Percentiles rank a stretch among this genome's conserved stretches.
phyloP scores from a whole-genome alignment of 306 rosid genomes.

The Cicer yamashitae region DNA sequence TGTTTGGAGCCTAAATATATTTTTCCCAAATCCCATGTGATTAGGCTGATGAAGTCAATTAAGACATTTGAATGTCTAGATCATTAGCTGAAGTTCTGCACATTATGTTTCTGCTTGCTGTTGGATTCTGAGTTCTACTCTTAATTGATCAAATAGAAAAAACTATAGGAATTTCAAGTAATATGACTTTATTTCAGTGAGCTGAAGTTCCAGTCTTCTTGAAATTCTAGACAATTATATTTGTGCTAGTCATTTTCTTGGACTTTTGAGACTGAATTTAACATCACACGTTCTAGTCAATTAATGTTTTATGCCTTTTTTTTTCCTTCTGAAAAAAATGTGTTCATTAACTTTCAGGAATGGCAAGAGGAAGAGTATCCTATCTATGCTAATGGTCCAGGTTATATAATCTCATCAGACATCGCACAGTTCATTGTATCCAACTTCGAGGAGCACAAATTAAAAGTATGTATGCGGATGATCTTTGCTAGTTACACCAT shows the following conservation, averaged over 20 bases:
- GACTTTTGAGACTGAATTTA: neutral
- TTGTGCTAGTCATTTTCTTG: neutral
- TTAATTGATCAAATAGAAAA: neutral
- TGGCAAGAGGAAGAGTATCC: slow-evolving; percentile 30
- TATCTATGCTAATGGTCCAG: slow-evolving; percentile 26
- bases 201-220: neutral
- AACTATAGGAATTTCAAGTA: neutral
- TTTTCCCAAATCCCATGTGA: neutral
- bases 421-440: slow-evolving; percentile 10
- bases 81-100: neutral
- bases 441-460: neutral
- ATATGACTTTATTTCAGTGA: neutral
- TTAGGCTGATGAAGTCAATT: neutral
- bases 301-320: neutral
- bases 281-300: neutral
- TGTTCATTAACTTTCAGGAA: slow-evolving; percentile 9
- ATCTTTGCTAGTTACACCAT: neutral
- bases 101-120: too few species aligned
- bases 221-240: neutral
- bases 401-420: slow-evolving; percentile 23
- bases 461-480: neutral
- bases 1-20: neutral
- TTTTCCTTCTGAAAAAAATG: neutral
- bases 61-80: neutral
- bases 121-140: neutral